Conservation (phyloP, 768 basidiomycete species). For the Tricholoma sp. region DNA sequence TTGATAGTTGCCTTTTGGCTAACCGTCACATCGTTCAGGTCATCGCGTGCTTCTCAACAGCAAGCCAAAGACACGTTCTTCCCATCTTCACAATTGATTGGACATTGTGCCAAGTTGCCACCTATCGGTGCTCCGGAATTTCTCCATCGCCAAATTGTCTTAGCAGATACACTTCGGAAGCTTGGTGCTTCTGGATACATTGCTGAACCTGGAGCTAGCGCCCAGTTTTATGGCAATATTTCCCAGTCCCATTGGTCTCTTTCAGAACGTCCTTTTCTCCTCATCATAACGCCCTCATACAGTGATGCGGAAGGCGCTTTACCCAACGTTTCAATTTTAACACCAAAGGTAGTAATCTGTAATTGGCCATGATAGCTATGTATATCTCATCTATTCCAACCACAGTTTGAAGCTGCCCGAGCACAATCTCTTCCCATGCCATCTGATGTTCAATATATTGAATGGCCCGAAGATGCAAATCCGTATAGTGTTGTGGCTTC, state of each 20-base stretch:
- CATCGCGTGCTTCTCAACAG: background rate
- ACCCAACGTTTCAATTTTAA: constrained; percentile 55
- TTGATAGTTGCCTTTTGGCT: background rate
- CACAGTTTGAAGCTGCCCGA: constrained; percentile 63
- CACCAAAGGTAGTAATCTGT: constrained; percentile 42
- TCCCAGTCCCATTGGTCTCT: constrained; percentile 58
- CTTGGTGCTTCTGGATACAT: constrained; percentile 67
- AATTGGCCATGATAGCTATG: background rate
- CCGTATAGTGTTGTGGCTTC: constrained; percentile 52
- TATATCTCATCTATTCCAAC: background rate
- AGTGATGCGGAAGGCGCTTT: constrained; percentile 17
- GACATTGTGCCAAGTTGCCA: constrained; percentile 43
- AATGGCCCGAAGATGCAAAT: constrained; percentile 65
- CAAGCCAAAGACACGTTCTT: background rate
- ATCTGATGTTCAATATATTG: constrained; percentile 39
- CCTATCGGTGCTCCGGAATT: constrained; percentile 46
- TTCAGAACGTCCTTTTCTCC: constrained; percentile 74
- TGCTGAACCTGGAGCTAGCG: constrained; percentile 72
- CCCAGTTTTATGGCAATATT: constrained; percentile 70
- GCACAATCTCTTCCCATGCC: constrained; percentile 59
- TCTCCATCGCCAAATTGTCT: constrained; percentile 43
- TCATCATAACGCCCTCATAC: constrained; percentile 51
- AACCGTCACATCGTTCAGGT: background rate
- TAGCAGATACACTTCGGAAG: constrained; percentile 44
- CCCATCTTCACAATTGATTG: constrained; percentile 1